phyloP scores from a whole-genome alignment of 495 filamentous ascomycete genomes.

The Pyrenopolyporus hunteri region DNA sequence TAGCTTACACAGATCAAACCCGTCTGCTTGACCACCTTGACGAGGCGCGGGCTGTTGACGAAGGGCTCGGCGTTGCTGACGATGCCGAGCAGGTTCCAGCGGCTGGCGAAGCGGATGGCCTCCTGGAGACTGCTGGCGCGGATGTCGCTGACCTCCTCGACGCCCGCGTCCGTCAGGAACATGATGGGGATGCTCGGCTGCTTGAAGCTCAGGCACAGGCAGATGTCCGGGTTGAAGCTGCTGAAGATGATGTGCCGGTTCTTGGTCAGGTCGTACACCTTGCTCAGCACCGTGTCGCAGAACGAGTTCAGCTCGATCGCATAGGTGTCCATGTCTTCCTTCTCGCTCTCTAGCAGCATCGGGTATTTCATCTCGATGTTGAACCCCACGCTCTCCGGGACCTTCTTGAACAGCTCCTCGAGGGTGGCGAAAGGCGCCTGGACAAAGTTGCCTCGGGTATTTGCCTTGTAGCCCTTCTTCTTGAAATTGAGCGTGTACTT shows the following conservation, averaged over 20 bases:
- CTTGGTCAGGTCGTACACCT: slow-evolving; percentile 74
- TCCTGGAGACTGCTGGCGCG: slow-evolving; percentile 93
- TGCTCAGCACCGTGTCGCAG: slow-evolving; percentile 88
- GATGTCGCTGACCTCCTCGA: slow-evolving; percentile 78
- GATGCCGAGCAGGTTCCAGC: slow-evolving; percentile 94
- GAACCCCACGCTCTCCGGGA: slow-evolving; percentile 84
- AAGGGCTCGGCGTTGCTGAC: slow-evolving; percentile 85
- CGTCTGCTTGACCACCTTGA: slow-evolving; percentile 93
- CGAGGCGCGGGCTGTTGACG: slow-evolving; percentile 84
- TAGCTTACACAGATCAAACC: slow-evolving; percentile 97
- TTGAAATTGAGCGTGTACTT: slow-evolving; percentile 97
- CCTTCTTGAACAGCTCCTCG: slow-evolving; percentile 86
- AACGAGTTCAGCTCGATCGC: slow-evolving; percentile 97
- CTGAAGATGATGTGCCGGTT: slow-evolving; percentile 91
- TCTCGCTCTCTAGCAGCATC: slow-evolving; percentile 91
- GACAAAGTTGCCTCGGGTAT: slow-evolving; percentile 90
- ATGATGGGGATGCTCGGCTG: slow-evolving; percentile 92
- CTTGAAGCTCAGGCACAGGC: slow-evolving; percentile 91
- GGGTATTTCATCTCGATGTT: slow-evolving; percentile 99
- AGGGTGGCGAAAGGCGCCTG: slow-evolving; percentile 94
- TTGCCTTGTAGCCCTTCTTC: slow-evolving; percentile 87
- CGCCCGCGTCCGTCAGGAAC: slow-evolving; percentile 90
- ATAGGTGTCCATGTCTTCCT: slow-evolving; percentile 97
- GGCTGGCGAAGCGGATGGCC: slow-evolving; percentile 87
- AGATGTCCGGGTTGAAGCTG: slow-evolving; percentile 96